phyloP scores from a whole-genome alignment of 768 basidiomycete species.

The Mycena venus region DNA sequence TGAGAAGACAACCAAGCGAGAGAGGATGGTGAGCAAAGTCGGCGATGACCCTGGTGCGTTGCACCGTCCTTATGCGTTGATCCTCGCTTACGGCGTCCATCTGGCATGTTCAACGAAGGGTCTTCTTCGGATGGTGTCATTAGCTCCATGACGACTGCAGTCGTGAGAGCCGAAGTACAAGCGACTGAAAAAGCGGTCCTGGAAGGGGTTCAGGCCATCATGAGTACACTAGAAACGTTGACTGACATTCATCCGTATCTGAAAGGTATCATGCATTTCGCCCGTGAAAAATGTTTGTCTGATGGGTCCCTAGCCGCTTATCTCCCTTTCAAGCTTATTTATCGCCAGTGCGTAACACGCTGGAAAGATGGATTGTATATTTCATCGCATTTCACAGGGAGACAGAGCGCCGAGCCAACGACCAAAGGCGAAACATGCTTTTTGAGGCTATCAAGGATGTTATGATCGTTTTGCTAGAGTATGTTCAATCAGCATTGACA shows the following conservation, averaged over 20 bases:
- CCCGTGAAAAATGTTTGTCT: neutral
- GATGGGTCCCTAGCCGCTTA: conserved; percentile 1
- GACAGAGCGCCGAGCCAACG: conserved; percentile 14
- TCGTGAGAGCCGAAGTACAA: neutral
- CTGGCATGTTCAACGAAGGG: neutral
- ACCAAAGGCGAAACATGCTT: conserved; percentile 3
- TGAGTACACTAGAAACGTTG: conserved; percentile 9
- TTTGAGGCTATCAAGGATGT: conserved; percentile 22
- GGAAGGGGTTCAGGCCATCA: conserved; percentile 16
- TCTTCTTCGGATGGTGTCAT: conserved; percentile 14
- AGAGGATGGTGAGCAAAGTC: no score
- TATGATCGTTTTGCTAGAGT: conserved; percentile 26
- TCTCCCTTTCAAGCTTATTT: conserved; percentile 25
- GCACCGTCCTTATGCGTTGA: no score
- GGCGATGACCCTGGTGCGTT: no score
- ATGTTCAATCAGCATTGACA: neutral
- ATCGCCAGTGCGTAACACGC: conserved; percentile 9
- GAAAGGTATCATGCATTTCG: conserved; percentile 1
- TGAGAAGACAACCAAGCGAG: no score
- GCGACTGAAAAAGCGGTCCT: neutral
- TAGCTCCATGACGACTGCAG: neutral
- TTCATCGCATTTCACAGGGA: conserved; percentile 2
- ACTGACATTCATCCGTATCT: conserved; percentile 19
- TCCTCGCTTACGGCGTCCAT: no score
- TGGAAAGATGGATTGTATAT: neutral